Evolutionary conservation across 306 rosid species (phyloP).

Genomic region (Mimosa pudica): DNA sequence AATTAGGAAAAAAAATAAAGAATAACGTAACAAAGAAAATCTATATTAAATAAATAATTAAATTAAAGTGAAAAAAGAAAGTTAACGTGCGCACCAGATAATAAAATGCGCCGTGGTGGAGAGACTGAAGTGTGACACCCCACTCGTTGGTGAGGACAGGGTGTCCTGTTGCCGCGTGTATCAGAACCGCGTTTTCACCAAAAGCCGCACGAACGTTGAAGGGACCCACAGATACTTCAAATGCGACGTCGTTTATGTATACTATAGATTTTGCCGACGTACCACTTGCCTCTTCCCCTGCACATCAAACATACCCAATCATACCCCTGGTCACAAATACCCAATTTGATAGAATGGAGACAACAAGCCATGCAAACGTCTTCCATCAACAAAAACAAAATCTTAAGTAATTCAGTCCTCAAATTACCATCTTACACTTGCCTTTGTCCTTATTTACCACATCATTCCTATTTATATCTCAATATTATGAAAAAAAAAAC

Average conservation of each 20-base stretch:
- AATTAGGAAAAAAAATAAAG: not conserved
- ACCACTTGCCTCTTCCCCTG: conserved; percentile 46
- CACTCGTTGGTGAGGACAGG: conserved; percentile 87
- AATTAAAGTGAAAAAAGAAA: too few relatives aligned
- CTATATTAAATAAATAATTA: not conserved
- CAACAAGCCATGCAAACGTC: conserved; percentile 80
- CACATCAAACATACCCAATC: conserved; percentile 46
- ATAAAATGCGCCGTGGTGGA: conserved; percentile 74
- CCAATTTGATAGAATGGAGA: not conserved
- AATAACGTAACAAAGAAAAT: not conserved
- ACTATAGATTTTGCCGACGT: conserved; percentile 63
- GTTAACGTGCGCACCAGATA: conserved; percentile 58
- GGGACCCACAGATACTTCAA: conserved; percentile 74
- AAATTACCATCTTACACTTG: conserved; percentile 15
- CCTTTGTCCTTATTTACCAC: not conserved
- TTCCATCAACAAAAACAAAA: not conserved
- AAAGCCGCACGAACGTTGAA: conserved; percentile 87
- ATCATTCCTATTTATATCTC: not conserved
- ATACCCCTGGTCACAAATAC: conserved; percentile 9
- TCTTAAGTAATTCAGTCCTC: not conserved
- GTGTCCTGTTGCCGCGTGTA: conserved; percentile 74
- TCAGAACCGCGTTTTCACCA: conserved; percentile 76
- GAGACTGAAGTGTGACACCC: conserved; percentile 78
- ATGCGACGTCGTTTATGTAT: conserved; percentile 83
- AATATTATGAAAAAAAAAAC: too few relatives aligned